phyloP scores from a whole-genome alignment of 148 eudicot species.

The Selenicereus undatus region DNA sequence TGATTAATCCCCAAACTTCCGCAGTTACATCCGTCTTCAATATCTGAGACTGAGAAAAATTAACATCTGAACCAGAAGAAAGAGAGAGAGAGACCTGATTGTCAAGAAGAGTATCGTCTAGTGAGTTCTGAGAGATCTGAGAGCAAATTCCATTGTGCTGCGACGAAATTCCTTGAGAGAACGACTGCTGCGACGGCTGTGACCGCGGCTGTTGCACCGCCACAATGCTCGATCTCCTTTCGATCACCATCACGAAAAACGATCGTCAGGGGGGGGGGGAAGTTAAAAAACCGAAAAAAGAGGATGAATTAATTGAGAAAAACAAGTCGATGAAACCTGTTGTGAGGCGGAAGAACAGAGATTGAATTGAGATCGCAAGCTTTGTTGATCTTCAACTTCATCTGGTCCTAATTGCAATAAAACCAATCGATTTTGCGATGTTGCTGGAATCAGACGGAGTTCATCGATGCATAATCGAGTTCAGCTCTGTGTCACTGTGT shows the following conservation, averaged over 20 bases:
- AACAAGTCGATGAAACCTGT: conserved; percentile 44
- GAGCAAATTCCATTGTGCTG: conserved; percentile 67
- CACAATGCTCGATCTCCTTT: conserved; percentile 49
- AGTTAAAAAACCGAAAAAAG: neutral
- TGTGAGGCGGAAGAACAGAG: conserved; percentile 86
- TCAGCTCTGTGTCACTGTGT: neutral
- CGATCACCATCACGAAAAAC: conserved; percentile 14
- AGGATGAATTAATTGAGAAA: neutral
- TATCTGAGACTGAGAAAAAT: neutral
- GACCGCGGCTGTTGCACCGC: conserved; percentile 41
- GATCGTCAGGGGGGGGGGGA: neutral
- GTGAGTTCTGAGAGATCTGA: conserved; percentile 79
- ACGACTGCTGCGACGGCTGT: conserved; percentile 73
- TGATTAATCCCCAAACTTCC: neutral
- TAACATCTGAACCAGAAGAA: neutral
- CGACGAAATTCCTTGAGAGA: conserved; percentile 86
- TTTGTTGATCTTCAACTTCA: conserved; percentile 93
- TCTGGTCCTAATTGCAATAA: conserved; percentile 11
- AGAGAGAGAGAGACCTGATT: conserved; percentile 40
- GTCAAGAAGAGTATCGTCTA: conserved; percentile 48
- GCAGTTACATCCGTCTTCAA: neutral
- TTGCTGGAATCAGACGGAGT: neutral
- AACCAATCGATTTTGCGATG: neutral
- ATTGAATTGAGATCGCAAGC: conserved; percentile 94
- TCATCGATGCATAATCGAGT: neutral